A percentile compares a stretch with the other conserved stretches of the same genome.
These are phyloP conservation scores for Guadua angustifolia DNA, from an alignment of 176 grass and related monocot genomes.

Conservation along the genomic window DNA sequence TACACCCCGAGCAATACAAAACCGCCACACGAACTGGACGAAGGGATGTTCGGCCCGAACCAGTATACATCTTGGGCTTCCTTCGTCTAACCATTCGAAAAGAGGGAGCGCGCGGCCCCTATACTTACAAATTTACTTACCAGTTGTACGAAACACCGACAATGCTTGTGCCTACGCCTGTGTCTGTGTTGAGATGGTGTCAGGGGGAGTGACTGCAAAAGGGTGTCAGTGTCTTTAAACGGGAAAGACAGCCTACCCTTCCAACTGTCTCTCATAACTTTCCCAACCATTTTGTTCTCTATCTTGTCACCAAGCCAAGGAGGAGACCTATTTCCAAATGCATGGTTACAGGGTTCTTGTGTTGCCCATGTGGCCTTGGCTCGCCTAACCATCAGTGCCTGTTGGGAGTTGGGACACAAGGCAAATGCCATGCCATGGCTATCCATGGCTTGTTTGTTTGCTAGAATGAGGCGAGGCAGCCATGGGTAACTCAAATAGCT, in stretches of 20 bases:
- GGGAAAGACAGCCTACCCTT: conserved; percentile 59
- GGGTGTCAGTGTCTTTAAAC: conserved; percentile 60
- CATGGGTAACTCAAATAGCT: background rate
- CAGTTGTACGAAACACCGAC: too few species aligned
- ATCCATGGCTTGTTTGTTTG: background rate
- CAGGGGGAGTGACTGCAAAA: conserved; percentile 1
- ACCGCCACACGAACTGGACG: too few species aligned
- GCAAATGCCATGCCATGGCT: conserved; percentile 1
- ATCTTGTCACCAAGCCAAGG: conserved; percentile 60
- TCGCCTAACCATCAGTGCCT: conserved; percentile 18
- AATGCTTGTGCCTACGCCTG: conserved; percentile 15
- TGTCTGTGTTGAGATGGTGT: conserved; percentile 7
- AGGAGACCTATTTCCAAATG: conserved; percentile 27
- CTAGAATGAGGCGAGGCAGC: conserved; percentile 21
- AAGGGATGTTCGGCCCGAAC: too few species aligned
- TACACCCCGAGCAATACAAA: too few species aligned
- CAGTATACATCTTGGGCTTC: too few species aligned
- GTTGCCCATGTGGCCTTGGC: conserved; percentile 53
- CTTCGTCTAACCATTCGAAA: too few species aligned
- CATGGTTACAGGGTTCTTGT: conserved; percentile 35
- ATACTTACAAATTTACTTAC: too few species aligned
- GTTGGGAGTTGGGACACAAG: background rate
- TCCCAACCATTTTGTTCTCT: conserved; percentile 61
- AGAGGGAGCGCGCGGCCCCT: too few species aligned
- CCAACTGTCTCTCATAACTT: conserved; percentile 64